Percentiles rank a stretch among this genome's conserved stretches.
phyloP scores from a whole-genome alignment of 352 stramenopile genomes.

The Globisporangium uncinulatum region DNA sequence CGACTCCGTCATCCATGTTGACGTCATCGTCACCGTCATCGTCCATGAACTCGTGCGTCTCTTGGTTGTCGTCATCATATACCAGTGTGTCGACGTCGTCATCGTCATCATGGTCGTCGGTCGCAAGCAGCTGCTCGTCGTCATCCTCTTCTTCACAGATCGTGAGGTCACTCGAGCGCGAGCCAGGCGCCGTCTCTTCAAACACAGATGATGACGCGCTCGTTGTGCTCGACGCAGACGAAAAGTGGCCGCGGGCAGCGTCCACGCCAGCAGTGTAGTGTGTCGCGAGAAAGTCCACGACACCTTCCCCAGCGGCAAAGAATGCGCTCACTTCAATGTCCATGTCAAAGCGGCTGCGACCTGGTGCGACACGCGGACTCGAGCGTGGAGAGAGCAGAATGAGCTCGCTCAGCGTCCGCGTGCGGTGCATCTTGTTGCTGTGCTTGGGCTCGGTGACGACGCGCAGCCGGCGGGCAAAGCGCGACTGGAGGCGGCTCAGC shows the following conservation, averaged over 20 bases:
- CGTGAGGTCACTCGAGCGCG: conserved; percentile 15
- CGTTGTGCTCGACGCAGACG: conserved; percentile 1
- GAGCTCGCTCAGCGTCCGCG: conserved; percentile 66
- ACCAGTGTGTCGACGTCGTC: conserved; percentile 16
- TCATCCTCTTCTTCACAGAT: conserved; percentile 22
- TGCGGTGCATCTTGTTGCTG: conserved; percentile 85
- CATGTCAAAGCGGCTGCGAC: conserved; percentile 77
- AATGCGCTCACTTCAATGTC: conserved; percentile 74
- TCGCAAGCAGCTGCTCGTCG: conserved; percentile 8
- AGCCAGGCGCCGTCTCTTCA: conserved; percentile 8
- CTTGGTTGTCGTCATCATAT: no score
- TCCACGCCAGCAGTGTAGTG: conserved; percentile 1
- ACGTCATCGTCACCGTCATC: no score
- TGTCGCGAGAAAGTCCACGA: conserved; percentile 53
- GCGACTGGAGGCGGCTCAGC: conserved; percentile 13
- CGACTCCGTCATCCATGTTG: no score
- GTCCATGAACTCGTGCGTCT: no score
- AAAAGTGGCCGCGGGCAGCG: conserved; percentile 1
- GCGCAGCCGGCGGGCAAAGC: conserved; percentile 61
- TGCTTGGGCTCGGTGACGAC: conserved; percentile 82
- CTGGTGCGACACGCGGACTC: conserved; percentile 45
- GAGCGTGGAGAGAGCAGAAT: conserved; percentile 67
- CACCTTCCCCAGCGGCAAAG: conserved; percentile 65
- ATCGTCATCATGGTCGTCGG: conserved; percentile 19
- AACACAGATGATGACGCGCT: conserved; percentile 13